A percentile compares a stretch with the other conserved stretches of the same genome.
These are phyloP conservation scores for Candida caryicola DNA, from an alignment of 805 yeast genomes.

Conservation along the genomic window DNA sequence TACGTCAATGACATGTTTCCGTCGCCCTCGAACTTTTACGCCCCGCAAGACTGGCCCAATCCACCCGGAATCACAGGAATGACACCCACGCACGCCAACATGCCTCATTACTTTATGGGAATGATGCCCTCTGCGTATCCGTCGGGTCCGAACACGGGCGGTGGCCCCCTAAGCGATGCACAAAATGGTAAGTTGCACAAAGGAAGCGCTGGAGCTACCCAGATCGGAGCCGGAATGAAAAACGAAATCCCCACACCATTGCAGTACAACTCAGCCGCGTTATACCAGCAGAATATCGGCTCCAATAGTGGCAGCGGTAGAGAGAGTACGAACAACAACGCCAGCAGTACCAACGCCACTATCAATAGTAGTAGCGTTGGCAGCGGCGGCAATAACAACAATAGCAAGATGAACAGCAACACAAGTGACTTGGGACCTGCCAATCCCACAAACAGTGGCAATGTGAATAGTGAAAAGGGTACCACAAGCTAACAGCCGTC, in stretches of 20 bases:
- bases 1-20: constrained; percentile 73
- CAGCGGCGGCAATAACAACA: not conserved
- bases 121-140: constrained; percentile 28
- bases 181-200: not conserved
- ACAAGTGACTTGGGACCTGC: too few species aligned
- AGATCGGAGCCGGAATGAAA: not conserved
- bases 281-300: not conserved
- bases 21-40: constrained; percentile 75
- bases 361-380: not conserved
- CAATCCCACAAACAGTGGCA: too few species aligned
- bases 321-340: not conserved
- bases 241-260: not conserved
- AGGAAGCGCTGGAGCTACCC: not conserved
- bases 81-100: constrained; percentile 32
- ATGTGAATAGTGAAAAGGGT: too few species aligned
- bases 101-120: constrained; percentile 37
- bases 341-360: not conserved
- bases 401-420: too few species aligned
- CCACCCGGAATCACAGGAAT: constrained; percentile 28
- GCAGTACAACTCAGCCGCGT: not conserved
- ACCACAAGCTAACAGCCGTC: too few species aligned
- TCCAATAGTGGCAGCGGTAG: too few species aligned
- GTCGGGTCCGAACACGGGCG: constrained; percentile 3
- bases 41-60: constrained; percentile 46
- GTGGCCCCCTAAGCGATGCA: not conserved